Evolutionary conservation across 2,329 filamentous ascomycete genomes (phyloP).

Genomic region (Acrocalymma vagum): DNA sequence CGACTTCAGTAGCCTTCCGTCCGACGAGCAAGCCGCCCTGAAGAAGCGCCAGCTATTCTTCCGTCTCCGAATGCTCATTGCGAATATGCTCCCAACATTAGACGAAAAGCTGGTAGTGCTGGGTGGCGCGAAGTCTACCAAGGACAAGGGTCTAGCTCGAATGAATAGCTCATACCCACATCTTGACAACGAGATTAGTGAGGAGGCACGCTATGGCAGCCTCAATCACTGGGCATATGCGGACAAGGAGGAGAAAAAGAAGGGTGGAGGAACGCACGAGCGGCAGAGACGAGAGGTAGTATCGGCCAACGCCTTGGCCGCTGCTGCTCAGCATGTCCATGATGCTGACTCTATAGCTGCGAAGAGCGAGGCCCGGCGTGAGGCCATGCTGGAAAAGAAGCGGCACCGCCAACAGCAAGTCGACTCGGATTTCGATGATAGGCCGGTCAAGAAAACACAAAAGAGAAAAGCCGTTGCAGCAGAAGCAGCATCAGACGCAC

Average conservation of each 20-base stretch:
- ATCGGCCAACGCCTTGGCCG: slow-evolving; percentile 71
- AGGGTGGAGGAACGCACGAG: slow-evolving; percentile 70
- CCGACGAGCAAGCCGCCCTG: slow-evolving; percentile 62
- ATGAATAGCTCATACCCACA: slow-evolving; percentile 88
- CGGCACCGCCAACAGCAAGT: slow-evolving; percentile 72
- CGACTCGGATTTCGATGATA: slow-evolving; percentile 83
- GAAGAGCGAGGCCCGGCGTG: slow-evolving; percentile 85
- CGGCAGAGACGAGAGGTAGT: slow-evolving; percentile 81
- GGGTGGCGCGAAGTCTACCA: slow-evolving; percentile 87
- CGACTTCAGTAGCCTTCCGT: slow-evolving; percentile 33
- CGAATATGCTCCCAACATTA: slow-evolving; percentile 86
- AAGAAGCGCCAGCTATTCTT: slow-evolving; percentile 78
- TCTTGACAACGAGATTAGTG: slow-evolving; percentile 88
- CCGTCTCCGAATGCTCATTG: slow-evolving; percentile 78
- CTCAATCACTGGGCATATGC: slow-evolving; percentile 95
- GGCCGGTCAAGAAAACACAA: slow-evolving; percentile 67
- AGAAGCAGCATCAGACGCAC: slow-evolving; percentile 47
- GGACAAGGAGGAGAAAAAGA: slow-evolving; percentile 72
- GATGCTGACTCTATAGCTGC: slow-evolving; percentile 82
- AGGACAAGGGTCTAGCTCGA: slow-evolving; percentile 83
- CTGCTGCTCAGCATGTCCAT: slow-evolving; percentile 77
- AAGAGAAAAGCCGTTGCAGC: slow-evolving; percentile 68
- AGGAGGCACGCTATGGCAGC: slow-evolving; percentile 93
- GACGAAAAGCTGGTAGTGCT: slow-evolving; percentile 99
- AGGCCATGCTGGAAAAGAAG: slow-evolving; percentile 80